Evolutionary conservation across 805 yeast species (phyloP).

Genomic region (Tetrapisispora taiwanensis): DNA sequence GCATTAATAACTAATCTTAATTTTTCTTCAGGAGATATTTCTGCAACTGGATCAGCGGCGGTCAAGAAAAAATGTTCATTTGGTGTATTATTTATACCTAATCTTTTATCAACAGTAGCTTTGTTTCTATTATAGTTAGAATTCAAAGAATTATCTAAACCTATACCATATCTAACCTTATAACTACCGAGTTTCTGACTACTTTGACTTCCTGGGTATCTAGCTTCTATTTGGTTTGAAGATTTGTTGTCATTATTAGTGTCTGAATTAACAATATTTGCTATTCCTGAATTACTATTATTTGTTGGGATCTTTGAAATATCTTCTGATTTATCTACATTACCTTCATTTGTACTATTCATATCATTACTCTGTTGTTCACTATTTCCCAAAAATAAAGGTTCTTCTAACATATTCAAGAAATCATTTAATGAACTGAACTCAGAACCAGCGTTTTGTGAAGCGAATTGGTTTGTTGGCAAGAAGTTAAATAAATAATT

Average conservation of each 20-base stretch:
- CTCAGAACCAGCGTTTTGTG: conserved; percentile 90
- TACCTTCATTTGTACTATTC: conserved; percentile 31
- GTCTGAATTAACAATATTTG: background rate
- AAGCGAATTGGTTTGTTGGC: conserved; percentile 52
- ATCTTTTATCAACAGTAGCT: background rate
- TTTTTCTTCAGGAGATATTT: conserved; percentile 86
- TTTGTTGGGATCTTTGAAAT: conserved; percentile 7
- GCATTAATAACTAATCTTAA: conserved; percentile 90
- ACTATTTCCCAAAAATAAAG: conserved; percentile 30
- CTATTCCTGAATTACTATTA: conserved; percentile 48
- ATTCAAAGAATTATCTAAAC: background rate
- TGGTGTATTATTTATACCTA: conserved; percentile 49
- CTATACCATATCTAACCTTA: background rate
- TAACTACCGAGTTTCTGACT: background rate
- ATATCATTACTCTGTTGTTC: conserved; percentile 34
- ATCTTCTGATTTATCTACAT: background rate
- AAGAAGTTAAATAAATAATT: background rate
- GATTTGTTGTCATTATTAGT: background rate
- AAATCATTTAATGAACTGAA: conserved; percentile 85
- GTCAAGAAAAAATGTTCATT: conserved; percentile 88
- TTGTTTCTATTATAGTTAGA: background rate
- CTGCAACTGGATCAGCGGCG: conserved; percentile 95
- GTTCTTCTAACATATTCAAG: conserved; percentile 81
- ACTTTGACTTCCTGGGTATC: no score
- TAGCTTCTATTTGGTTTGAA: background rate